These are phyloP conservation scores for Trichodelitschia bisporula DNA, from an alignment of 495 filamentous ascomycete species.

Conservation along the genomic window DNA sequence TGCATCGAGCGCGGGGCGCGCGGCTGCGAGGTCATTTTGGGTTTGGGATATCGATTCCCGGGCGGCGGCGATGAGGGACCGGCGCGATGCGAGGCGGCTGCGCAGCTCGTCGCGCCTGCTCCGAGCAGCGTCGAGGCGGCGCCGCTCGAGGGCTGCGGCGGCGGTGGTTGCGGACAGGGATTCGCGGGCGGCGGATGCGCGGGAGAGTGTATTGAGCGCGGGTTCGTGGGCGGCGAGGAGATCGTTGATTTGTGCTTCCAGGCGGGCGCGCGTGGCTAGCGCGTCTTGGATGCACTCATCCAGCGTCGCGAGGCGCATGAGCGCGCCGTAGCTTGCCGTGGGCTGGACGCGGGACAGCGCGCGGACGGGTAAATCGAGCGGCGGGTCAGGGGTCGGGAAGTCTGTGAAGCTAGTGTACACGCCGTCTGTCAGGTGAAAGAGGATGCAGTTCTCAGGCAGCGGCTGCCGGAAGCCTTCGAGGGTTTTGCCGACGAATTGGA, in stretches of 20 bases:
- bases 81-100: slow-evolving; percentile 36
- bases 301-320: slow-evolving; percentile 73
- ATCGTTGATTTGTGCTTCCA: slow-evolving; percentile 53
- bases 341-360: slow-evolving; percentile 16
- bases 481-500: slow-evolving; percentile 60
- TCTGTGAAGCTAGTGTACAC: slow-evolving; percentile 55
- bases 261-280: slow-evolving; percentile 43
- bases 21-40: slow-evolving; percentile 35
- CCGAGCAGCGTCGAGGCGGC: slow-evolving; percentile 30
- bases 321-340: slow-evolving; percentile 70
- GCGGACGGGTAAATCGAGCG: slow-evolving; percentile 17
- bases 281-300: slow-evolving; percentile 89
- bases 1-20: background rate
- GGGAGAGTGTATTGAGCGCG: slow-evolving; percentile 19
- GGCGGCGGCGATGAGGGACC: slow-evolving; percentile 38
- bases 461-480: slow-evolving; percentile 49
- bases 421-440: slow-evolving; percentile 76
- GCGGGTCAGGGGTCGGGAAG: slow-evolving; percentile 19
- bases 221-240: slow-evolving; percentile 33
- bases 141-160: slow-evolving; percentile 37
- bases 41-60: slow-evolving; percentile 28
- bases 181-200: slow-evolving; percentile 40
- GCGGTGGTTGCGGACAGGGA: slow-evolving; percentile 25
- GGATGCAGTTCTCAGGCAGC: slow-evolving; percentile 60
- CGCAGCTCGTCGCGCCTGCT: slow-evolving; percentile 37